These are phyloP conservation scores for Candida andamanensis DNA, from an alignment of 805 yeast species.

Conservation along the genomic window DNA sequence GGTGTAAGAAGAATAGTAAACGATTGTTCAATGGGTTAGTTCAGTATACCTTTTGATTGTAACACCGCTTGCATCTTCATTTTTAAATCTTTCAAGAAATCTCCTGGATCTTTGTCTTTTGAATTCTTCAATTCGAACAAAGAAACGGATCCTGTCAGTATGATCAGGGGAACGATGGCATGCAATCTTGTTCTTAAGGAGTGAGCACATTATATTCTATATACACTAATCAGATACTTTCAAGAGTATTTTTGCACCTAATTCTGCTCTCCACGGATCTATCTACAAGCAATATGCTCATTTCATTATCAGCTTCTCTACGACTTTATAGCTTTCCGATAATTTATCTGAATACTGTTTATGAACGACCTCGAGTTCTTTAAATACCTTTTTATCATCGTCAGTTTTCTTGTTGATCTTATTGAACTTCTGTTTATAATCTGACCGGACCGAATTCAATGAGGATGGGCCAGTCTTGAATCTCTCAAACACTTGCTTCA, in stretches of 20 bases:
- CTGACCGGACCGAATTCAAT: constrained; percentile 36
- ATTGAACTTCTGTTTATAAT: constrained; percentile 54
- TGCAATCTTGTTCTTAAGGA: too few species aligned
- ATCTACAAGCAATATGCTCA: constrained; percentile 3
- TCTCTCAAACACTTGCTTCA: constrained; percentile 64
- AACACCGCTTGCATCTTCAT: too few species aligned
- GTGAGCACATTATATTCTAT: neutral
- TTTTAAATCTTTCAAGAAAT: too few species aligned
- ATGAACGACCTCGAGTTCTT: constrained; percentile 64
- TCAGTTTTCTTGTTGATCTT: constrained; percentile 46
- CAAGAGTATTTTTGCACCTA: neutral
- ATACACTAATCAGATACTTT: neutral
- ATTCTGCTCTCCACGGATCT: neutral
- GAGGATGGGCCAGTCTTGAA: constrained; percentile 50
- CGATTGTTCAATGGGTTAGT: constrained; percentile 63
- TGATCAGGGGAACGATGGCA: too few species aligned
- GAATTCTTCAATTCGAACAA: too few species aligned
- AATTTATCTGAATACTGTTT: constrained; percentile 60
- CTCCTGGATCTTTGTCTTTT: too few species aligned
- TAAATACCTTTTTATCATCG: constrained; percentile 49
- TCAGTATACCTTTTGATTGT: constrained; percentile 9
- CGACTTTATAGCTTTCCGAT: constrained; percentile 48
- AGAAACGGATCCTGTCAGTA: too few species aligned
- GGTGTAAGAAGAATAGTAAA: constrained; percentile 72
- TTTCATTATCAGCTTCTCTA: constrained; percentile 44